Base-by-base conservation (phyloP, 1,284 basidiomycete genomes). In the Leccinum fallax region DNA sequence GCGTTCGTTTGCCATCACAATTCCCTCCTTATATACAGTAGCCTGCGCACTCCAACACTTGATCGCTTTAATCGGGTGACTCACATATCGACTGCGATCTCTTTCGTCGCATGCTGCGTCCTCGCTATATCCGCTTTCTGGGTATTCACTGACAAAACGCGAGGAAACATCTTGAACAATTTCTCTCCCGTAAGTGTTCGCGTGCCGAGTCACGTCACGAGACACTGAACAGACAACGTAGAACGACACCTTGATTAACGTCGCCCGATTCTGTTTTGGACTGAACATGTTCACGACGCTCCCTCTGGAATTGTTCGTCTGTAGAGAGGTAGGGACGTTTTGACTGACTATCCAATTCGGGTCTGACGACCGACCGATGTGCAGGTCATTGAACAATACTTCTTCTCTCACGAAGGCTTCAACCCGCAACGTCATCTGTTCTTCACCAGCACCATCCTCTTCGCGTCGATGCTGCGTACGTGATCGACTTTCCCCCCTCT, bases 201-300 rank as follows among this genome's bases (percentile, higher is more conserved):
- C 60, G 19, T 55, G 21, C 36, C 26, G 15, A 19, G n/a, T 24
- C 19, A n/a, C 32, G 55, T 57, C 28, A 28, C 19, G 28, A 34
- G 54, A 58, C 24, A 9, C 65, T 75, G 16, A 70, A 13, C 13
- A 48, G 34, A 66, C 3, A n/a, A 36, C 8, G 7, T 67, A 92
- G 90, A 81, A 84, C 68, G 93, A 96, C 74, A 86, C 88, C 28
- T 70, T 97, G 61, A 95, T 97, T 77, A 97, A 98, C 74, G 83
- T 98, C 59, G 97, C 97, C 6, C 85, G 96, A 24, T 94, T 98
- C 69, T 95, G 93, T 71, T 98, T 99, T 71, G 97, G 97, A 5
- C 77, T 97, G 63, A 99, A 99, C 78, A 99, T 99, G 97, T 97
- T 97, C 70, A 97, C 96, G 1, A 99, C 97, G 0, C 84, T 96